Evolutionary conservation across 2,329 filamentous ascomycete species (phyloP), one percentile per base, ranked within the genome.

Genomic region (Colletotrichum cereale): DNA sequence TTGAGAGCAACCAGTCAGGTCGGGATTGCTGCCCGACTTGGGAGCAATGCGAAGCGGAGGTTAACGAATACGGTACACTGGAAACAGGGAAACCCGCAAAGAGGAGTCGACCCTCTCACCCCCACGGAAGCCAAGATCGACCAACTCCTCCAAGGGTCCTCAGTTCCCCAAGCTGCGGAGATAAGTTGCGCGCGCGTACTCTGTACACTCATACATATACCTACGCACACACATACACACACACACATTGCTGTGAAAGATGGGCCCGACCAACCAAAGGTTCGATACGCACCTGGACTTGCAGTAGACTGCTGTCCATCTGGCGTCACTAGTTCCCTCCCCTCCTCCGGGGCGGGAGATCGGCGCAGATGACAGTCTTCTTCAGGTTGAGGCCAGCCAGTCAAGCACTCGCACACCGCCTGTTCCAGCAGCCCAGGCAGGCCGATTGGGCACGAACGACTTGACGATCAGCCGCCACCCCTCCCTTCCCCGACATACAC

Each of bases 401-500:
- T 58, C 38, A 40, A 50, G n/a, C 31, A 10, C n/a, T 44, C 31
- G 24, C 38, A 58, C 57, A 67, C 64, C 56, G 56, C 63, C 63
- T 47, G 10, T 62, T 50, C 58, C 14, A 62, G 60, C 44, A 50
- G 60, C 48, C 61, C 36, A 53, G 42, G 40, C 29, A 50, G 65
- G 29, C 36, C 58, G 64, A 71, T 67, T 71, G 68, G 68, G 64
- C 68, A 71, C 34, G 48, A 71, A 71, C 44, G 50, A 58, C 34
- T 44, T 34, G 52, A 53, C 16, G 57, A 67, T 67, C 67, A 36
- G n/a, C 36, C n/a, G 60, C 60, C 60, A 38, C 62, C 38, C 11
- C 36, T 40, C 38, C 34, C 16, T 40, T 48, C n/a, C 24, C 26
- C 34, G 18, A 44, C 56, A 26, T 34, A 29, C 42, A n/a, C 11